Evolutionary conservation across 345 rosid species (phyloP).

Genomic region (Cardamine resedifolia): DNA sequence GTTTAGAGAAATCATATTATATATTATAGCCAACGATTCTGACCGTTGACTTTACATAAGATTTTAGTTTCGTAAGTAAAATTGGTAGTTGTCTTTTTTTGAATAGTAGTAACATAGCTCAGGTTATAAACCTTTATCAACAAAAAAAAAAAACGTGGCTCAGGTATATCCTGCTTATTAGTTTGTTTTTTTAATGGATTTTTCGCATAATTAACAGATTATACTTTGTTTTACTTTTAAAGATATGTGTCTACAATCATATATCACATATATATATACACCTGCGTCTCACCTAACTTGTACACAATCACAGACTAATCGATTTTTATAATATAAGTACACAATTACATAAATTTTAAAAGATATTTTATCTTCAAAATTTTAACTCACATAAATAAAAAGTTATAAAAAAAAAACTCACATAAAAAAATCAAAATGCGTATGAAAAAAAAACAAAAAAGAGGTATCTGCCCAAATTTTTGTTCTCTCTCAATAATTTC

Average conservation of each 20-base stretch:
- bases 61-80: neutral
- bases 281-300: neutral
- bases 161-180: constrained; percentile 22
- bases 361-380: too few species aligned
- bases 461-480: too few species aligned
- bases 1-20: neutral
- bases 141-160: neutral
- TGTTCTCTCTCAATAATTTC: too few species aligned
- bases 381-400: too few species aligned
- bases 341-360: too few species aligned
- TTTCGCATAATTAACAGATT: neutral
- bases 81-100: constrained; percentile 2
- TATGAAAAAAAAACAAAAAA: too few species aligned
- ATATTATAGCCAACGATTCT: constrained; percentile 51
- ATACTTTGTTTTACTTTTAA: neutral
- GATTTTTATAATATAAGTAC: too few species aligned
- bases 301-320: neutral
- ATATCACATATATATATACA: neutral
- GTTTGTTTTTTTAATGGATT: neutral
- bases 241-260: neutral
- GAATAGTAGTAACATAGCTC: constrained; percentile 19
- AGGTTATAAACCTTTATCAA: neutral
- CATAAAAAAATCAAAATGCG: too few species aligned
- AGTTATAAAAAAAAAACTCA: too few species aligned
- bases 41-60: constrained; percentile 65